Conservation (phyloP, 2,329 filamentous ascomycete species). For the Mycocentrospora acerina region DNA sequence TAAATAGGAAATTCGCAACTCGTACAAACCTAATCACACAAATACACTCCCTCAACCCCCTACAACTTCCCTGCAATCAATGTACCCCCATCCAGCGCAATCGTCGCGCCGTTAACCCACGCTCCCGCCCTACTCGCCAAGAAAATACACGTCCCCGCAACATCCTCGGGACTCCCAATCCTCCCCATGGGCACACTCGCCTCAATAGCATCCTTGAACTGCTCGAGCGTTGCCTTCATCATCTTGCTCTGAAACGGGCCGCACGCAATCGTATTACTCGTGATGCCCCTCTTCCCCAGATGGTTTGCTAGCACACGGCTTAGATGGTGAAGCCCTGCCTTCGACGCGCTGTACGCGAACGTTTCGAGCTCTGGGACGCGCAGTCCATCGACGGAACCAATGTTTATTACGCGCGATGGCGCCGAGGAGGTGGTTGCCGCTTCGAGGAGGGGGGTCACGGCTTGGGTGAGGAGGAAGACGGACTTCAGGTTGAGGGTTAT, state of each 20-base stretch:
- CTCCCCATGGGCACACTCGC: constrained; percentile 64
- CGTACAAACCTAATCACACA: no score
- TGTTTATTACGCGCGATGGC: constrained; percentile 64
- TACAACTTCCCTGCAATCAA: constrained; percentile 42
- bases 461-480: constrained; percentile 65
- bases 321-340: constrained; percentile 66
- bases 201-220: constrained; percentile 58
- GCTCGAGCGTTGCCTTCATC: constrained; percentile 69
- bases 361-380: constrained; percentile 61
- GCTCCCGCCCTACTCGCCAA: constrained; percentile 65
- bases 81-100: constrained; percentile 45
- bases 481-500: constrained; percentile 64
- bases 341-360: constrained; percentile 61
- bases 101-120: constrained; percentile 47
- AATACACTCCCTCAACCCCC: no score
- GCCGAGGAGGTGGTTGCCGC: constrained; percentile 47
- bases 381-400: constrained; percentile 65
- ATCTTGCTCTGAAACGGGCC: constrained; percentile 72
- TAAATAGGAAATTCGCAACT: no score
- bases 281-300: constrained; percentile 61
- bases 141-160: constrained; percentile 71
- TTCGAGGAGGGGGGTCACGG: constrained; percentile 64
- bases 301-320: constrained; percentile 65
- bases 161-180: constrained; percentile 68
- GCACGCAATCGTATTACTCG: constrained; percentile 69